These are phyloP conservation scores for Quercus glauca DNA, from an alignment of 306 rosid genomes.

Conservation along the genomic window DNA sequence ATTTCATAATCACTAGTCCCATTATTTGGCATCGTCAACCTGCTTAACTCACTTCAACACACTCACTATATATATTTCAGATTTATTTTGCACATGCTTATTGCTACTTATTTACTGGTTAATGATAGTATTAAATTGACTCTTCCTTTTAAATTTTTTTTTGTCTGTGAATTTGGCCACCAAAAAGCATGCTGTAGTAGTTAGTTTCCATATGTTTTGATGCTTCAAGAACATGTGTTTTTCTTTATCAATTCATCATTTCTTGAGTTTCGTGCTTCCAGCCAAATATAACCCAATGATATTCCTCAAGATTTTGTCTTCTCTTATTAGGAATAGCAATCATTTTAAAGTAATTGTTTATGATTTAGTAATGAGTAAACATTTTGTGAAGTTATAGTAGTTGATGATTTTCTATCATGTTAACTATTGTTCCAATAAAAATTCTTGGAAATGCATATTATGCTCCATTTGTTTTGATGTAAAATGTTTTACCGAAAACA, in stretches of 20 bases:
- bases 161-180: background rate
- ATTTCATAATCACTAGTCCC: background rate
- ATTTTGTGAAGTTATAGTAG: too few species aligned
- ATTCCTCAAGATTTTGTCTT: background rate
- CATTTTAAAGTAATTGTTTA: background rate
- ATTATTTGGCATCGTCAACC: background rate
- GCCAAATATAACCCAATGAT: background rate
- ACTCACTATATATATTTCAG: background rate
- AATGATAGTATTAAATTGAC: background rate
- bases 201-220: background rate
- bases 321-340: background rate
- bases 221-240: background rate
- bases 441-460: background rate
- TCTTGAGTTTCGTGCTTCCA: background rate
- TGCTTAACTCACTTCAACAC: background rate
- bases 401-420: background rate
- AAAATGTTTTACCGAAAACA: too few species aligned
- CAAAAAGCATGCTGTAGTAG: background rate
- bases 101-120: background rate
- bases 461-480: background rate
- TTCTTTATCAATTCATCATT: background rate
- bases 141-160: background rate
- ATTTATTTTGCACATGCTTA: background rate
- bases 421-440: background rate
- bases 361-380: background rate